Conservation (phyloP, 768 basidiomycete genomes). For the Neoboletus magnificus region DNA sequence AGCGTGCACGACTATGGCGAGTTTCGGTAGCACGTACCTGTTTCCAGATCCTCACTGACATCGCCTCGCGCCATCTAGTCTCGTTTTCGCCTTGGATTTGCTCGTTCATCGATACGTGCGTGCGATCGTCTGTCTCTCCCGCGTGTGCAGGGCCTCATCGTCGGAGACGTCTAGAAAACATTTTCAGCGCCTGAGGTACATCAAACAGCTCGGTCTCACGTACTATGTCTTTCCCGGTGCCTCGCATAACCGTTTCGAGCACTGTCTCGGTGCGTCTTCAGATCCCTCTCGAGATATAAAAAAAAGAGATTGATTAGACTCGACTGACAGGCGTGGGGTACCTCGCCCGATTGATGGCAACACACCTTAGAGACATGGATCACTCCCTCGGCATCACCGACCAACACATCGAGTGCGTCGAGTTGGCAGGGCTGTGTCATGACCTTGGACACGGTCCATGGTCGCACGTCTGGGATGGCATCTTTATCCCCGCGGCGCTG, state of each 20-base stretch:
- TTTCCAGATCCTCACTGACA: background rate
- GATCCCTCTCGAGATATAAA: background rate
- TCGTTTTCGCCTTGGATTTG: slow-evolving; percentile 38
- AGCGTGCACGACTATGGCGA: slow-evolving; percentile 42
- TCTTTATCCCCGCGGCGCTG: slow-evolving; percentile 68
- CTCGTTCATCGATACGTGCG: slow-evolving; percentile 66
- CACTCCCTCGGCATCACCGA: slow-evolving; percentile 62
- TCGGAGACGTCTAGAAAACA: slow-evolving; percentile 44
- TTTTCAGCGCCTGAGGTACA: slow-evolving; percentile 71
- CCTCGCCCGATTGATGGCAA: slow-evolving; percentile 62
- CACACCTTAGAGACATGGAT: slow-evolving; percentile 55
- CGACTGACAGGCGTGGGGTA: slow-evolving; percentile 70
- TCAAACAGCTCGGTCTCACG: slow-evolving; percentile 80
- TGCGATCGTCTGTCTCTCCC: background rate
- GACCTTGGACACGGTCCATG: slow-evolving; percentile 86
- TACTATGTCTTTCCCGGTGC: slow-evolving; percentile 77
- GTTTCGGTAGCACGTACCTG: background rate
- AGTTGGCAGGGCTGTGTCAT: slow-evolving; percentile 79
- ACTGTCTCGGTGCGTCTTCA: slow-evolving; percentile 59
- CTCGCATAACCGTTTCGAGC: slow-evolving; percentile 80
- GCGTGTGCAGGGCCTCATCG: background rate
- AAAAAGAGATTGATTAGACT: background rate
- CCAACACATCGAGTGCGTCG: slow-evolving; percentile 72
- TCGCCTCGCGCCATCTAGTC: background rate
- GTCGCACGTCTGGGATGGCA: slow-evolving; percentile 79